A percentile compares a stretch with the other conserved stretches of the same genome.
Conservation (phyloP, 2,329 filamentous ascomycete genomes). For the Penicillium sp. region DNA sequence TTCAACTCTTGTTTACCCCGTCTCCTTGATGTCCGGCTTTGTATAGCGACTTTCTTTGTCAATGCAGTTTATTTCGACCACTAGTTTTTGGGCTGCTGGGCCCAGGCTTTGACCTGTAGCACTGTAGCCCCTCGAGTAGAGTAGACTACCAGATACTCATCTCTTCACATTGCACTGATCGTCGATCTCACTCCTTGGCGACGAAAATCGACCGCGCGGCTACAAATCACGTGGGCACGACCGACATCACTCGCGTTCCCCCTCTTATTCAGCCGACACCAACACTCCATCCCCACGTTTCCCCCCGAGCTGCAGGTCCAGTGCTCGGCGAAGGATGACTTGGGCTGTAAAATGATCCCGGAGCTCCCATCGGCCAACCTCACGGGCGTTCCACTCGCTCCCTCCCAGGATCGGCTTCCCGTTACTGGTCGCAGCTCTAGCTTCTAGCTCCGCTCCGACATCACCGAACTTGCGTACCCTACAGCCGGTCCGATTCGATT, state of each 20-base stretch:
- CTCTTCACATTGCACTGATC: too few relatives aligned
- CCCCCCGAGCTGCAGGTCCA: conserved; percentile 16
- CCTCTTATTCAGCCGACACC: conserved; percentile 26
- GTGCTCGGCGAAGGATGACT: conserved; percentile 23
- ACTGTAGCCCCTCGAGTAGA: too few relatives aligned
- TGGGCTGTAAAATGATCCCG: conserved; percentile 31
- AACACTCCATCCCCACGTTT: conserved; percentile 19
- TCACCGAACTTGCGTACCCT: conserved; percentile 15
- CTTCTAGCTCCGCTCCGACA: conserved; percentile 27
- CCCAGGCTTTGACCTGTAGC: too few relatives aligned
- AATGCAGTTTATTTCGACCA: neutral
- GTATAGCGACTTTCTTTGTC: conserved; percentile 18
- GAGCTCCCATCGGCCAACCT: conserved; percentile 14
- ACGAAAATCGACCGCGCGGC: conserved; percentile 19
- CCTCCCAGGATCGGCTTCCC: conserved; percentile 19
- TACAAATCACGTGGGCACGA: conserved; percentile 20
- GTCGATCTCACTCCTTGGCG: too few relatives aligned
- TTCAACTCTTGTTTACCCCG: conserved; percentile 4
- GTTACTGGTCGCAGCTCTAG: conserved; percentile 24
- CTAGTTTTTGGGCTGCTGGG: too few relatives aligned
- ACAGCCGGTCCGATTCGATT: conserved; percentile 3
- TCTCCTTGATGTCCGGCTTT: conserved; percentile 16
- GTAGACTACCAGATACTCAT: too few relatives aligned
- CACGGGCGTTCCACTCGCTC: conserved; percentile 24
- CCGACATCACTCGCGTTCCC: conserved; percentile 13